These are phyloP conservation scores for Cruciata laevipes DNA, from an alignment of 257 asterid species.

Conservation along the genomic window DNA sequence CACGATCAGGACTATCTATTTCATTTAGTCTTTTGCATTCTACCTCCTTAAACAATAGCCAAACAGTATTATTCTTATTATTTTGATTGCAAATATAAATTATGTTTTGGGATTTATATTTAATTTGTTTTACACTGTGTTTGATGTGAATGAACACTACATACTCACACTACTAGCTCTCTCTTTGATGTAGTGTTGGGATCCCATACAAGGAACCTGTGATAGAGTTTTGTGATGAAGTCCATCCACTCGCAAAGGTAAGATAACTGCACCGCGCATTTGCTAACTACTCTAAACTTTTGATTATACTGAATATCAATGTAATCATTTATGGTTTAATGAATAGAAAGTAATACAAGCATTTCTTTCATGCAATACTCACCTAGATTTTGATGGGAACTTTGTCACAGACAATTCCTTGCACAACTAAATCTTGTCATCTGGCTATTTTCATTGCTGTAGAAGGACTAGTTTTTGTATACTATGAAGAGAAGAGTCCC, in stretches of 20 bases:
- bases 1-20: neutral
- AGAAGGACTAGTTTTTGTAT: neutral
- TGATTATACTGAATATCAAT: neutral
- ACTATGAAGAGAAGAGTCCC: neutral
- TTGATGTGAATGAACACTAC: neutral
- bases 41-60: neutral
- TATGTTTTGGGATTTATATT: neutral
- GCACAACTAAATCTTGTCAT: neutral
- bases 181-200: slow-evolving; percentile 40
- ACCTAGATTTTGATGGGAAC: neutral
- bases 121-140: neutral
- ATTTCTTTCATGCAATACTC: neutral
- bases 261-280: neutral
- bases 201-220: slow-evolving; percentile 69
- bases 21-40: neutral
- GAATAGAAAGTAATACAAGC: neutral
- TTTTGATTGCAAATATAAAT: too few relatives aligned
- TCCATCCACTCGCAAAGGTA: slow-evolving; percentile 68
- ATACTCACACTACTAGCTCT: slow-evolving; percentile 2
- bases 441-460: neutral
- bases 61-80: too few relatives aligned
- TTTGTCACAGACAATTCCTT: neutral
- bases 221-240: slow-evolving; percentile 48
- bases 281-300: neutral
- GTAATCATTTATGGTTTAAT: too few relatives aligned